Base-by-base conservation (phyloP, 106 monocot genomes). In the Dioscorea alata region DNA sequence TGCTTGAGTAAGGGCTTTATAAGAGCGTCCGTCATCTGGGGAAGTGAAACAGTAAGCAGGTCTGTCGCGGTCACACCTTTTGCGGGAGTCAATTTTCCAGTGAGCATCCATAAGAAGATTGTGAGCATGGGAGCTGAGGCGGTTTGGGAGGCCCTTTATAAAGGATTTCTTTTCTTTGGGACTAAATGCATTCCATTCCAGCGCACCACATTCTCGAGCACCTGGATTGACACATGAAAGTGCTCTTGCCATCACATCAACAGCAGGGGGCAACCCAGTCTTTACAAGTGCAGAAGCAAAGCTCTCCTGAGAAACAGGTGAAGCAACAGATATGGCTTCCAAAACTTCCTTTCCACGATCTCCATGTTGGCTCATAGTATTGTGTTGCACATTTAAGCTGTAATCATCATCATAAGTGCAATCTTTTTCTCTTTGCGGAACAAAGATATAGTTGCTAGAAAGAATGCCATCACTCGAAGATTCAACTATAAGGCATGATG, bases 41-140 rank as follows among this genome's bases (percentile, higher is more conserved):
- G 76, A 57, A 68, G 53, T 84, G 50, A 85, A 91, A 69, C 56
- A 71, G 21, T 67, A 76, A 62, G 91, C 74, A 15, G 75, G 50
- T 51, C 69, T 91, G 57, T 18, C 33, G 53, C 86, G 78, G 60
- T 80, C 86, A 53, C 48, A 75, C 48, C 95, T 79, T 64, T 60
- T 78, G 24, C 84, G 88, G 20, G 70, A 59, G 66, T 84, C 78
- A 59, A 88, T 84, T 73, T 54, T 75, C 81, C 86, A 95, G 14
- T 91, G 91, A 35, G 86, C 76, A 69, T 86, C 88, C 23, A 51
- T 59, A 49, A 95, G 79, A 72, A 95, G 79, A 56, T 69, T 48
- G 42, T 86, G 79, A 23, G 95, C 91, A 84, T 86, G 83, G 22
- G 62, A 69, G 56, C 80, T 77, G 17, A 95, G 85, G 14, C 63